A percentile compares a stretch with the other conserved stretches of the same genome.
phyloP scores from a whole-genome alignment of 108 stramenopile genomes.

The Nitzschia sp. region DNA sequence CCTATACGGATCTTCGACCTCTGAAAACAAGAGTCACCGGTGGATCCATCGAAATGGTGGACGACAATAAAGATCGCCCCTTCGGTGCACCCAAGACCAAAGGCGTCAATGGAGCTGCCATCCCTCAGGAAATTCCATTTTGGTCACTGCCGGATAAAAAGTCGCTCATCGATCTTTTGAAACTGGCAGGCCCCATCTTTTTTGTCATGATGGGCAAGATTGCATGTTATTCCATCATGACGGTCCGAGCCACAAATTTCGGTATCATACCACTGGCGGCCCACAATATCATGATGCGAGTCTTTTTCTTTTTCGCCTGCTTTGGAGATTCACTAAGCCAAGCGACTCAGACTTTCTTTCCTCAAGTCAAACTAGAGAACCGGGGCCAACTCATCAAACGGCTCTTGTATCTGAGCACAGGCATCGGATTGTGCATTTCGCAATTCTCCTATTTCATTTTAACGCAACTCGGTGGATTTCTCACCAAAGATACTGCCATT shows the following conservation, averaged over 20 bases:
- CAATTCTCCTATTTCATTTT: slow-evolving; percentile 27
- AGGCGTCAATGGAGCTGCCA: no score
- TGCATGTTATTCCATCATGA: slow-evolving; percentile 78
- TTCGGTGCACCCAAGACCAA: slow-evolving; percentile 3
- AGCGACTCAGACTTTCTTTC: slow-evolving; percentile 89
- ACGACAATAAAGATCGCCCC: not conserved
- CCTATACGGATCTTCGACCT: not conserved
- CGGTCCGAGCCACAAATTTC: slow-evolving; percentile 69
- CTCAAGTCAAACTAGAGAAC: slow-evolving; percentile 48
- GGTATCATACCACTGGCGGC: slow-evolving; percentile 78
- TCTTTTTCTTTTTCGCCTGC: slow-evolving; percentile 93
- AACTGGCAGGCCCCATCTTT: slow-evolving; percentile 85
- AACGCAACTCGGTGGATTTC: slow-evolving; percentile 35
- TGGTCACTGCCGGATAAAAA: slow-evolving; percentile 58
- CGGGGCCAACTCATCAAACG: slow-evolving; percentile 21
- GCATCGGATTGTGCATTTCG: slow-evolving; percentile 20
- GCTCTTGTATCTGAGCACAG: slow-evolving; percentile 21
- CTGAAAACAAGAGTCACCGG: not conserved
- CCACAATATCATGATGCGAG: slow-evolving; percentile 85
- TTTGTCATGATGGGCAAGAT: slow-evolving; percentile 78
- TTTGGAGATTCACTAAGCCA: slow-evolving; percentile 88
- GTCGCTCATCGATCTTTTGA: slow-evolving; percentile 54
- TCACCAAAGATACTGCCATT: slow-evolving; percentile 58
- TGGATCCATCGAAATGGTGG: not conserved
- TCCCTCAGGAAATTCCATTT: slow-evolving; percentile 42